Evolutionary conservation across 257 asterid species (phyloP), one percentile per base, ranked within the genome.

Genomic region (Coffea eugenioides): DNA sequence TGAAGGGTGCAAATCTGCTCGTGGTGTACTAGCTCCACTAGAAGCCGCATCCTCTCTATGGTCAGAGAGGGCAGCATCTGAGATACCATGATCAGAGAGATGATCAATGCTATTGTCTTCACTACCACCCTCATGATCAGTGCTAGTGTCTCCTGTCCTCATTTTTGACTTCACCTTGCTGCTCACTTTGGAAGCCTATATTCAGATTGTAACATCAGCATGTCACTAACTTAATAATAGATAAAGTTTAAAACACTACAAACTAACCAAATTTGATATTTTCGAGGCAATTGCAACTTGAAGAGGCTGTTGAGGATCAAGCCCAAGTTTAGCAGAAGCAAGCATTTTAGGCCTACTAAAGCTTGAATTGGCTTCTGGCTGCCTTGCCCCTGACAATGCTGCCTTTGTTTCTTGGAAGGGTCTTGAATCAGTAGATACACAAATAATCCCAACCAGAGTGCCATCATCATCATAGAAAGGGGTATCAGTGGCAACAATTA

Each of bases 211-310:
- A 75, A 85, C 67, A 71, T 89, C 77, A 94, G 85, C 57, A 83
- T 79, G 73, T 41, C 75, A 85, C 68, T 79, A 80, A 66, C 73
- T 13, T 57, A 68, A 36, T 71, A 18, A 23, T 16, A 54, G 12
- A 39, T 74, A 66, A 66, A 18, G 66, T 43, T 8, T 54, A 65
- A 82, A 85, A 21, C 15, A 76, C 70, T 70, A 69, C 21, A 49
- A 78, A 86, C 98, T 65, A 70, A 96, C 99, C 92, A 94, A 91
- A 86, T 84, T 90, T 10, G 98, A 89, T 82, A 92, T 76, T 86
- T 90, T 96, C 65, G 98, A 94, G 75, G 98, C 94, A n/a, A 96
- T 79, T 57, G 97, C 90, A 83, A 71, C 90, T 90, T 94, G 99
- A 61, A 87, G 88, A 80, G 96, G 97, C 84, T 92, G 99, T 75